These are phyloP conservation scores for Fomitiporia mediterranea DNA, from an alignment of 1,284 basidiomycete species.

Conservation along the genomic window DNA sequence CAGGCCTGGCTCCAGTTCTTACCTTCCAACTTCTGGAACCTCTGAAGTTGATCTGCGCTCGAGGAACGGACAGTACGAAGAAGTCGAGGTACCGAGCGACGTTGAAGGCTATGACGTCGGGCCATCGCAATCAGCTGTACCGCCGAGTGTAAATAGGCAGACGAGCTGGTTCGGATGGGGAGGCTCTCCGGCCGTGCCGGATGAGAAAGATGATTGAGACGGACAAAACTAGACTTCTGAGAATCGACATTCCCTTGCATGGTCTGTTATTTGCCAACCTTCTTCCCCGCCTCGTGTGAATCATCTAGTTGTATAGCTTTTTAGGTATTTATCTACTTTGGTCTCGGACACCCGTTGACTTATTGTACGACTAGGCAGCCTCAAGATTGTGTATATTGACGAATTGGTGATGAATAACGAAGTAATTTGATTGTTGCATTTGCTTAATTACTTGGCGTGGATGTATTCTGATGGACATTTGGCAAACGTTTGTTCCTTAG, in stretches of 20 bases:
- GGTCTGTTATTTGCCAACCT: background rate
- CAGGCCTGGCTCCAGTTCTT: conserved; percentile 27
- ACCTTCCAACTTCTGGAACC: conserved; percentile 28
- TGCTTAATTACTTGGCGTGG: too few species aligned
- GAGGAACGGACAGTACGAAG: conserved; percentile 48
- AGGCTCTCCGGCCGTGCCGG: conserved; percentile 13
- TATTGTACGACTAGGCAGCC: background rate
- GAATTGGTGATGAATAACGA: too few species aligned
- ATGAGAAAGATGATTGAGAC: conserved; percentile 22
- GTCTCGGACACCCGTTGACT: background rate
- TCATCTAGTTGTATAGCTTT: background rate
- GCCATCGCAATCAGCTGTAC: conserved; percentile 8
- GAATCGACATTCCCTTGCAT: background rate
- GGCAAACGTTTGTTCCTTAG: too few species aligned
- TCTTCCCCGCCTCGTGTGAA: background rate
- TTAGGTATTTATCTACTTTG: background rate
- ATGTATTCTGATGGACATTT: too few species aligned
- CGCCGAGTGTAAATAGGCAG: conserved; percentile 23
- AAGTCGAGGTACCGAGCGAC: conserved; percentile 62
- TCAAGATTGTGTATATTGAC: background rate
- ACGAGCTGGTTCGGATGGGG: conserved; percentile 43
- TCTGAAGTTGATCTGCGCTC: conserved; percentile 41
- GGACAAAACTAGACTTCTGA: background rate
- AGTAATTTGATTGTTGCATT: too few species aligned
- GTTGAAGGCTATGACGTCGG: conserved; percentile 51